These are phyloP conservation scores for Panus rudis DNA, from an alignment of 768 basidiomycete genomes.

Conservation along the genomic window DNA sequence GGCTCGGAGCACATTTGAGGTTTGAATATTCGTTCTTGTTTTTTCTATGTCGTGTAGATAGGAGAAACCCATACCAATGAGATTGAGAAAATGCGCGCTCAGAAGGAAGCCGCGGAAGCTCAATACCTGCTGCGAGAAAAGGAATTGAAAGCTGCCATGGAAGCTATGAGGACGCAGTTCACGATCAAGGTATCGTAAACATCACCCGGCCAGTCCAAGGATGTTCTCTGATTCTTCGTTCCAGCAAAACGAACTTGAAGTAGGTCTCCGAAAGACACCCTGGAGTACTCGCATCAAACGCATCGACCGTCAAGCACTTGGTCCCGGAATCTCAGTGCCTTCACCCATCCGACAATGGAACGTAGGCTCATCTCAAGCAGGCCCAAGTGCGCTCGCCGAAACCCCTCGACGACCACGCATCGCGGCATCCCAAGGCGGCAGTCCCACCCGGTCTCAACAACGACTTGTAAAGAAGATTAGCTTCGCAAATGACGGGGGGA, in stretches of 20 bases:
- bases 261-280: conserved; percentile 43
- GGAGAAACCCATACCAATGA: conserved; percentile 53
- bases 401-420: conserved; percentile 34
- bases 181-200: conserved; percentile 52
- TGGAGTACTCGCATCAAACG: conserved; percentile 39
- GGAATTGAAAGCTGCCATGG: conserved; percentile 60
- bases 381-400: conserved; percentile 23
- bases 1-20: no score
- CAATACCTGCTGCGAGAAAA: conserved; percentile 50
- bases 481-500: no score
- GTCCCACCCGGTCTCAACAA: neutral
- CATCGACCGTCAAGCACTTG: conserved; percentile 28
- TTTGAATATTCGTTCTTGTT: neutral
- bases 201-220: no score
- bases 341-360: conserved; percentile 34
- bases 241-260: conserved; percentile 66
- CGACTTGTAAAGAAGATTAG: no score
- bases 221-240: no score
- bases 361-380: conserved; percentile 17
- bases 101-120: conserved; percentile 55
- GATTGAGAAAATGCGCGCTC: conserved; percentile 46
- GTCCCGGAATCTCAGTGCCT: conserved; percentile 33
- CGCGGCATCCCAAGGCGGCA: conserved; percentile 12
- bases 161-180: conserved; percentile 61
- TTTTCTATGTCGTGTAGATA: conserved; percentile 29